phyloP scores from a whole-genome alignment of 1,284 basidiomycete genomes.

The Naganishia sp. region DNA sequence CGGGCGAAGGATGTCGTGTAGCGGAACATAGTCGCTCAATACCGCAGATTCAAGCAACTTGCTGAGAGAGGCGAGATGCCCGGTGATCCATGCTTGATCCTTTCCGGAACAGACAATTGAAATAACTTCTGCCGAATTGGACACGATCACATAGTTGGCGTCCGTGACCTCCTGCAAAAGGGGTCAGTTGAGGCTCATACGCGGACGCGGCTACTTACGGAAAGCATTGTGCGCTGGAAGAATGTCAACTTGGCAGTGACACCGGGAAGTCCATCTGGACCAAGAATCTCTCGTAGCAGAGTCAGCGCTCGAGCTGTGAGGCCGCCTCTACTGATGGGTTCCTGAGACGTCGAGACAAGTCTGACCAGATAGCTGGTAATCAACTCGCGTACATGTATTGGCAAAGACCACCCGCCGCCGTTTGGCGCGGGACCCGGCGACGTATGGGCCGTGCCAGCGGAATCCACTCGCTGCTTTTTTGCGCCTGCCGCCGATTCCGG shows the following conservation, averaged over 20 bases:
- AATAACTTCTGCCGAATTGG: slow-evolving; percentile 85
- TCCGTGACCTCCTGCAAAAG: slow-evolving; percentile 69
- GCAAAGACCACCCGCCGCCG: slow-evolving; percentile 67
- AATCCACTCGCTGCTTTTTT: slow-evolving; percentile 56
- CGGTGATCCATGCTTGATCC: slow-evolving; percentile 76
- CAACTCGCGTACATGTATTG: slow-evolving; percentile 77
- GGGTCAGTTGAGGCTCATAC: background rate
- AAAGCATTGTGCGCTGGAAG: slow-evolving; percentile 78
- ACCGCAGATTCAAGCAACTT: slow-evolving; percentile 88
- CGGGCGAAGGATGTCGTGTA: slow-evolving; percentile 78
- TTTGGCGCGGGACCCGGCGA: slow-evolving; percentile 43
- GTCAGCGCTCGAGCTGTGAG: slow-evolving; percentile 75
- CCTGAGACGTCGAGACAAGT: slow-evolving; percentile 72
- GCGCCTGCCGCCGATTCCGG: slow-evolving; percentile 42
- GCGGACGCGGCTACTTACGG: slow-evolving; percentile 58
- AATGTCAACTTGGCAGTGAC: slow-evolving; percentile 89
- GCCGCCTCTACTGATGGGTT: slow-evolving; percentile 64
- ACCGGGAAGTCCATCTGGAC: slow-evolving; percentile 84
- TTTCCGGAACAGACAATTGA: slow-evolving; percentile 83
- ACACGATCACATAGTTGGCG: slow-evolving; percentile 66
- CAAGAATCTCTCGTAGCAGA: slow-evolving; percentile 78
- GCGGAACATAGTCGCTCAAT: slow-evolving; percentile 68
- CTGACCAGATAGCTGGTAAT: slow-evolving; percentile 93
- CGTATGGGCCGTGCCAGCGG: slow-evolving; percentile 55
- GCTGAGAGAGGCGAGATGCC: slow-evolving; percentile 77